These are phyloP conservation scores for Leucaena leucocephala DNA, from an alignment of 306 rosid species.

Conservation along the genomic window DNA sequence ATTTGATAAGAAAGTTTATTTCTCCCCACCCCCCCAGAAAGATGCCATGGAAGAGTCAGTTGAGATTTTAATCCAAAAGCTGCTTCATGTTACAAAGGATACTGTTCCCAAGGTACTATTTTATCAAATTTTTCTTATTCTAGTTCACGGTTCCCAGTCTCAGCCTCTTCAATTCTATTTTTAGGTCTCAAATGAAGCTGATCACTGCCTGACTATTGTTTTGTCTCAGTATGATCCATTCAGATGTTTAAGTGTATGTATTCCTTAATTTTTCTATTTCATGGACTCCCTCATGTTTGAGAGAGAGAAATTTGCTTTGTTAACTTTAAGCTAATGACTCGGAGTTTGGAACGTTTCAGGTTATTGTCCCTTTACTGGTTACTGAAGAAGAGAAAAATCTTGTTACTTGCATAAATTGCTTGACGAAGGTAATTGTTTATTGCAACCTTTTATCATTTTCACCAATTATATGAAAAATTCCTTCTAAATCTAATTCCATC, in stretches of 20 bases:
- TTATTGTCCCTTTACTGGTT: constrained; percentile 83
- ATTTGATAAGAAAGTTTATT: constrained; percentile 13
- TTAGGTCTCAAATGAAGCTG: constrained; percentile 93
- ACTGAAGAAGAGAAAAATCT: constrained; percentile 97
- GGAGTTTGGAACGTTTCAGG: constrained; percentile 59
- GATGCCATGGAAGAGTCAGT: constrained; percentile 92
- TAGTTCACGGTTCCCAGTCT: constrained; percentile 15
- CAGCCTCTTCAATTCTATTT: constrained; percentile 33
- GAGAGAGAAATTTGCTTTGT: constrained; percentile 8
- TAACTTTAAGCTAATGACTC: constrained; percentile 26
- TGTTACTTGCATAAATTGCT: constrained; percentile 83
- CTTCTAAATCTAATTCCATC: neutral
- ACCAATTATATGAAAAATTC: neutral
- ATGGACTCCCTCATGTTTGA: constrained; percentile 16
- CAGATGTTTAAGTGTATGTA: constrained; percentile 91
- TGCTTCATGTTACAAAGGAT: constrained; percentile 87
- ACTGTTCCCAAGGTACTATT: constrained; percentile 70
- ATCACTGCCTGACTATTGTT: constrained; percentile 82
- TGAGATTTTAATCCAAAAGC: constrained; percentile 91
- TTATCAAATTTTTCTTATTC: constrained; percentile 7
- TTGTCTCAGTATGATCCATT: constrained; percentile 88
- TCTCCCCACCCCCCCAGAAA: constrained; percentile 61
- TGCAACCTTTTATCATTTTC: constrained; percentile 19
- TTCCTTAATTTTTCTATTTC: constrained; percentile 24
- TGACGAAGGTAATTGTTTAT: constrained; percentile 76